Conservation (phyloP, 352 stramenopile species). For the Phytophthora sojae region DNA sequence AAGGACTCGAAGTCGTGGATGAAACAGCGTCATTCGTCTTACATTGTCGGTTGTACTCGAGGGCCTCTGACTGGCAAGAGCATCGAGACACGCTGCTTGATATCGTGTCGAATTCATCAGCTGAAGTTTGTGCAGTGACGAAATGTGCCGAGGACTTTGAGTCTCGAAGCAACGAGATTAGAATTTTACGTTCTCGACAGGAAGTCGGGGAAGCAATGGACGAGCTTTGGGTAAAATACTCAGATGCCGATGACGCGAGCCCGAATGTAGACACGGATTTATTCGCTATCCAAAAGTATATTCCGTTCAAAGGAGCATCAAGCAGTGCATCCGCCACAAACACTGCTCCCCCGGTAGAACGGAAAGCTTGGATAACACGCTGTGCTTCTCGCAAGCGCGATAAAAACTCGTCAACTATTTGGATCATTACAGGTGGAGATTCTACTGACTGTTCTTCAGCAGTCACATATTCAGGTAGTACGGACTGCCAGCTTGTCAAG, state of each 20-base stretch:
- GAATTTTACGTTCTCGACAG: constrained; percentile 21
- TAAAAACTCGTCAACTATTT: constrained; percentile 50
- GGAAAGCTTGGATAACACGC: constrained; percentile 64
- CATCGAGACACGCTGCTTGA: constrained; percentile 22
- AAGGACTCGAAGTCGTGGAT: not conserved
- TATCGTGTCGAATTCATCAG: constrained; percentile 26
- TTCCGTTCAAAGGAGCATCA: constrained; percentile 46
- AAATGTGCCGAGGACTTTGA: constrained; percentile 29
- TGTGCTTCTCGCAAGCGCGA: constrained; percentile 65
- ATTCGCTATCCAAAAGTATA: constrained; percentile 58
- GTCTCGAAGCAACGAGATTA: constrained; percentile 25
- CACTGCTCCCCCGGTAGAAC: not conserved
- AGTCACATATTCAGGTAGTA: constrained; percentile 32
- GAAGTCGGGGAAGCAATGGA: constrained; percentile 31
- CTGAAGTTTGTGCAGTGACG: constrained; percentile 33
- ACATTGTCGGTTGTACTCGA: constrained; percentile 27
- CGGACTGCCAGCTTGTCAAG: constrained; percentile 66
- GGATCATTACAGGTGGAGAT: constrained; percentile 59
- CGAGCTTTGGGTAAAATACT: constrained; percentile 19
- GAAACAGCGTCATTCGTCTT: constrained; percentile 12
- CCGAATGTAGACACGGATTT: not conserved
- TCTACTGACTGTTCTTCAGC: not conserved
- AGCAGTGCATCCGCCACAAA: constrained; percentile 3
- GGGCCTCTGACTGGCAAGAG: constrained; percentile 18
- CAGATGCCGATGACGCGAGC: not conserved